A percentile compares a stretch with the other conserved stretches of the same genome.
Conservation (phyloP, 768 basidiomycete species). For the Termitomyces sp. region DNA sequence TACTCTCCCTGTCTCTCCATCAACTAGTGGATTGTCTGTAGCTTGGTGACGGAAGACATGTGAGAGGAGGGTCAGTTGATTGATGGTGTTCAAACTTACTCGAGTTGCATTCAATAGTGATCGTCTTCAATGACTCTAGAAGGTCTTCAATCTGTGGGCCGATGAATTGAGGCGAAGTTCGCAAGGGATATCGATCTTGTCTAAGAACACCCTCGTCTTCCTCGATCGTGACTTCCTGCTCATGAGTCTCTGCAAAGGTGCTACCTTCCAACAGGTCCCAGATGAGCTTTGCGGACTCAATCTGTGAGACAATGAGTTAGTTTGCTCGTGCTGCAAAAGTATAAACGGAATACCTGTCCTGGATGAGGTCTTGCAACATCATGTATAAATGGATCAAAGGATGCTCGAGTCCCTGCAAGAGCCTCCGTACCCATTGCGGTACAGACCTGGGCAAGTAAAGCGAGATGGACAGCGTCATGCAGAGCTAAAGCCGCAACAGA, state of each 20-base stretch:
- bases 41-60: conserved; percentile 36
- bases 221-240: conserved; percentile 68
- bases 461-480: conserved; percentile 66
- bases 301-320: conserved; percentile 26
- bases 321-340: background rate
- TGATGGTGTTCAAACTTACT: conserved; percentile 42
- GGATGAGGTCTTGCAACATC: conserved; percentile 75
- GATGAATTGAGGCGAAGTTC: conserved; percentile 80
- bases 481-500: conserved; percentile 74
- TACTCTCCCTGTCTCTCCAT: conserved; percentile 58
- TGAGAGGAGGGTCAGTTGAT: background rate
- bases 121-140: conserved; percentile 55
- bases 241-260: conserved; percentile 61
- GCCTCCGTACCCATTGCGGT: conserved; percentile 88
- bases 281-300: conserved; percentile 71
- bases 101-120: conserved; percentile 79
- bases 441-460: conserved; percentile 63
- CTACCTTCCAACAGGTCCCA: conserved; percentile 67
- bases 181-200: conserved; percentile 76
- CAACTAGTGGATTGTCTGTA: conserved; percentile 85
- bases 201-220: conserved; percentile 72
- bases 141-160: conserved; percentile 86
- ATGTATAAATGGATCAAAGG: conserved; percentile 79
- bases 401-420: conserved; percentile 66
- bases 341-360: conserved; percentile 50